phyloP scores from a whole-genome alignment of 805 yeast species.

The Pichia nanzhaoensis region DNA sequence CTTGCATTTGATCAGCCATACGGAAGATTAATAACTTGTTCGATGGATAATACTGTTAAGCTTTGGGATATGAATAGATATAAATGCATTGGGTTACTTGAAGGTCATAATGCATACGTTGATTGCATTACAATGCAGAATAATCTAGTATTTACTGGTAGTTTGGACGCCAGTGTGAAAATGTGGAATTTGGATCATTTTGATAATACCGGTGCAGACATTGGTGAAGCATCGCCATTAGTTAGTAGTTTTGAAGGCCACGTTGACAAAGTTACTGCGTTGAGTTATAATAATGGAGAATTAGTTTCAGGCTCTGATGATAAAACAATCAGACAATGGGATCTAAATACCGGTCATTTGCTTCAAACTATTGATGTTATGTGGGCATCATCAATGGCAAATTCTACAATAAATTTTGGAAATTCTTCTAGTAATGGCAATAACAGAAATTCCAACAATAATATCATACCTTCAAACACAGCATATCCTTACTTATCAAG shows the following conservation, averaged over 20 bases:
- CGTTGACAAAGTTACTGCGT: slow-evolving; percentile 57
- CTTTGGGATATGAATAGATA: slow-evolving; percentile 76
- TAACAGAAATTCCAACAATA: slow-evolving; percentile 8
- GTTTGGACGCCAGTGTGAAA: slow-evolving; percentile 55
- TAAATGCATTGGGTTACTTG: slow-evolving; percentile 42
- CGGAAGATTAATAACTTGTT: slow-evolving; percentile 71
- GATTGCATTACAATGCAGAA: slow-evolving; percentile 50
- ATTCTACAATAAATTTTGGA: slow-evolving; percentile 10
- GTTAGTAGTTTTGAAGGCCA: slow-evolving; percentile 55
- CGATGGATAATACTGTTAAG: slow-evolving; percentile 67
- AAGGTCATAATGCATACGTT: slow-evolving; percentile 57
- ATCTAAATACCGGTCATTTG: slow-evolving; percentile 56
- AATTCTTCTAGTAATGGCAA: slow-evolving; percentile 12
- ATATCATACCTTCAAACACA: slow-evolving; percentile 9
- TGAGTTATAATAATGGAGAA: slow-evolving; percentile 46
- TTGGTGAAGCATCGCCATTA: slow-evolving; percentile 26
- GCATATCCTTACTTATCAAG: slow-evolving; percentile 50
- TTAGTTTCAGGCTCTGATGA: slow-evolving; percentile 67
- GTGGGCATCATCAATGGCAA: slow-evolving; percentile 44
- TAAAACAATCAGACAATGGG: slow-evolving; percentile 73
- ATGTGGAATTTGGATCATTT: slow-evolving; percentile 47
- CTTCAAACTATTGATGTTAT: slow-evolving; percentile 63
- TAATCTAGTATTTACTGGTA: slow-evolving; percentile 45
- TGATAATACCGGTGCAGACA: not conserved
- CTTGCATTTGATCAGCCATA: slow-evolving; percentile 70